phyloP scores from a whole-genome alignment of 352 stramenopile genomes.

The Phytopythium oedochilum region DNA sequence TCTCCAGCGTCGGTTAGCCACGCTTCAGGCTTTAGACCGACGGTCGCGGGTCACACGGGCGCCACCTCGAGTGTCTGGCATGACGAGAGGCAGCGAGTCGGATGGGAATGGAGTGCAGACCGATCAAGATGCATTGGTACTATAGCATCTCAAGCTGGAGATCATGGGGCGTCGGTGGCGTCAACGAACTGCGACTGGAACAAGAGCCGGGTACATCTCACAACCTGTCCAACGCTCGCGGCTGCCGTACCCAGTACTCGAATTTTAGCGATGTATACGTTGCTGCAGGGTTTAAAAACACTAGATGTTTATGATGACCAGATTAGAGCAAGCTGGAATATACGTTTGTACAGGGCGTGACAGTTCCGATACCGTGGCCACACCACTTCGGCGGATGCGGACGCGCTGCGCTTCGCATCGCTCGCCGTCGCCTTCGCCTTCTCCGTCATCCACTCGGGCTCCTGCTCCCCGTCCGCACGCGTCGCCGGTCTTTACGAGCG shows the following conservation, averaged over 20 bases:
- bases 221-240: conserved; percentile 1
- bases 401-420: not conserved
- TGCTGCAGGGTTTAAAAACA: not conserved
- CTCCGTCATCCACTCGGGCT: not conserved
- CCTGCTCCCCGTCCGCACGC: no score
- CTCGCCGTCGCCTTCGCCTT: not conserved
- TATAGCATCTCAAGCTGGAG: no score
- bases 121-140: not conserved
- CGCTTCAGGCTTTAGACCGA: no score
- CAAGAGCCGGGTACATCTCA: no score
- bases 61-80: no score
- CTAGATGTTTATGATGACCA: not conserved
- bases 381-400: not conserved
- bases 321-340: not conserved
- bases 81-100: not conserved
- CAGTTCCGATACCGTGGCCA: not conserved
- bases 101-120: not conserved
- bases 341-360: not conserved
- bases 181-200: no score
- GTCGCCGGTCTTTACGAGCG: no score
- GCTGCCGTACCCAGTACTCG: not conserved
- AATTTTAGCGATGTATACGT: not conserved
- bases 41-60: no score
- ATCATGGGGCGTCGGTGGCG: no score
- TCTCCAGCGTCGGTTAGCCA: no score